phyloP scores from a whole-genome alignment of 345 rosid genomes.

The Arabis hirsuta region DNA sequence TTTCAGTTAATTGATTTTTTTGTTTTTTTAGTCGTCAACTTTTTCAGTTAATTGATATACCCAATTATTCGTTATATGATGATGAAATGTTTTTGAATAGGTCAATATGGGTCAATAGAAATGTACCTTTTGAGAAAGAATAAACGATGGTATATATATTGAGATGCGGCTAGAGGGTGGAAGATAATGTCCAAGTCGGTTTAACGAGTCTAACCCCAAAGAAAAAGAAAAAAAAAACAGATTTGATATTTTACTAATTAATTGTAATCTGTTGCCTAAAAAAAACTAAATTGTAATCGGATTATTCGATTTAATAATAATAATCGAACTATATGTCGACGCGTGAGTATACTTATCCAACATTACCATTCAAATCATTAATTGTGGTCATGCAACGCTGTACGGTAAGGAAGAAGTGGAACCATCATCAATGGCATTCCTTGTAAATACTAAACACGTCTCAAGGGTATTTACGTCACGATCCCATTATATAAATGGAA shows the following conservation, averaged over 20 bases:
- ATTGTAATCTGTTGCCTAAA: too few species aligned
- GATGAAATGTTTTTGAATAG: neutral
- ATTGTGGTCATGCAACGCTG: constrained; percentile 28
- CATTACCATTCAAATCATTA: constrained; percentile 21
- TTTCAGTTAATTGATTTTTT: neutral
- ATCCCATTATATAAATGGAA: constrained; percentile 31
- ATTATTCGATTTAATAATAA: neutral
- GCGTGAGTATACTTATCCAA: constrained; percentile 33
- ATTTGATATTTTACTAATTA: too few species aligned
- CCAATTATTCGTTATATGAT: too few species aligned
- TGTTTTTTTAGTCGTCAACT: too few species aligned
- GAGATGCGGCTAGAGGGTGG: neutral
- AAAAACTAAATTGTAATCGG: neutral
- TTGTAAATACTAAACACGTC: constrained; percentile 26
- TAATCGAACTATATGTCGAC: constrained; percentile 17
- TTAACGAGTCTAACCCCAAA: too few species aligned
- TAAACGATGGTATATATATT: neutral
- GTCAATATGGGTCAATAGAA: neutral
- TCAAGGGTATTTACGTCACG: constrained; percentile 35
- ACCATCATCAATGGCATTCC: constrained; percentile 32
- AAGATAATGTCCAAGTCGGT: neutral
- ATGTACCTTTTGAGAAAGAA: neutral
- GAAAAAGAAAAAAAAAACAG: too few species aligned
- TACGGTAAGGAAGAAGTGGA: constrained; percentile 21
- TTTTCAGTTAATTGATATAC: neutral